Percentiles rank a stretch among this genome's conserved stretches.
Evolutionary conservation across 208 protist species (phyloP).

Genomic region (Acanthamoeba divionensis): DNA sequence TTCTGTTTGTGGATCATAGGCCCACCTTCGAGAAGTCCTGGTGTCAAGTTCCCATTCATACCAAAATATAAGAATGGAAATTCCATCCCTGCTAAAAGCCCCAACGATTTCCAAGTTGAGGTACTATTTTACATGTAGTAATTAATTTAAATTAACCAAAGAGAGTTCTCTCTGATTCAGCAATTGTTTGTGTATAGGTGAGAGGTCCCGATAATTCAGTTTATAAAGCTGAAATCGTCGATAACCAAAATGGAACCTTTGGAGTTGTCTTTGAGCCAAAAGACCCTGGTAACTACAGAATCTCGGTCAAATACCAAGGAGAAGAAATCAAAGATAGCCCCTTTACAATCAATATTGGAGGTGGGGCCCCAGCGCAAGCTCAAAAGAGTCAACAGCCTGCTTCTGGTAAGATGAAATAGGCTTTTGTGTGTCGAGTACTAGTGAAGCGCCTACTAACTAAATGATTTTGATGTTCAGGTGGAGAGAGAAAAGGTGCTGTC

Average conservation of each 20-base stretch:
- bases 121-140: background rate
- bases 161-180: background rate
- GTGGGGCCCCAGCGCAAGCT: too few species aligned
- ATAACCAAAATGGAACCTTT: background rate
- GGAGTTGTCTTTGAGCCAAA: conserved; percentile 18
- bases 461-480: too few species aligned
- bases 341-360: conserved; percentile 39
- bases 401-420: too few species aligned
- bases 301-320: conserved; percentile 43
- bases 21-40: conserved; percentile 3
- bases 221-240: background rate
- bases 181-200: background rate
- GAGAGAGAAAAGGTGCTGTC: too few species aligned
- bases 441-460: too few species aligned
- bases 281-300: conserved; percentile 51
- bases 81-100: background rate
- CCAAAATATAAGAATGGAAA: background rate
- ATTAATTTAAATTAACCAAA: background rate
- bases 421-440: too few species aligned
- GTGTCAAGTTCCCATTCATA: conserved; percentile 15
- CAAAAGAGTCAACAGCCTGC: too few species aligned
- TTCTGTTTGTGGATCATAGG: background rate
- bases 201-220: background rate
- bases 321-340: conserved; percentile 27
- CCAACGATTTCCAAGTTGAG: background rate